Conservation (phyloP, 176 grass and related monocot species). For the Lolium perenne region DNA sequence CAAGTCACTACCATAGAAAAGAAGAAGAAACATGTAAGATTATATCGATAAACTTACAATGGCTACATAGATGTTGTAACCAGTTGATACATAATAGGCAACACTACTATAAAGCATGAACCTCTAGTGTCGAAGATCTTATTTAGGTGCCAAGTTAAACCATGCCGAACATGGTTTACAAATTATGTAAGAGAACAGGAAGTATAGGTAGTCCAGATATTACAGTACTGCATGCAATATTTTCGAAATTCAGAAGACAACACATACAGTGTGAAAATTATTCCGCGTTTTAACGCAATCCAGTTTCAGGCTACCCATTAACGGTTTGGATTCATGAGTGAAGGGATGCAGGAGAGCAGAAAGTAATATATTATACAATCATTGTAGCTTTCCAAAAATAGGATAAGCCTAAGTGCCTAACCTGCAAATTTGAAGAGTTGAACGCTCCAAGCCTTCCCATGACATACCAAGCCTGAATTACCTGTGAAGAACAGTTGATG, state of each 20-base stretch:
- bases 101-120: neutral
- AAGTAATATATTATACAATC: neutral
- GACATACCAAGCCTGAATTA: slow-evolving; percentile 95
- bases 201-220: neutral
- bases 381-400: neutral
- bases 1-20: neutral
- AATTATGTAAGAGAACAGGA: neutral
- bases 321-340: neutral
- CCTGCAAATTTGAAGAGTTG: slow-evolving; percentile 97
- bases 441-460: slow-evolving; percentile 92
- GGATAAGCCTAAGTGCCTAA: slow-evolving; percentile 47
- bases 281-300: neutral
- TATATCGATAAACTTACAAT: neutral
- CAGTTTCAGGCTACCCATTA: neutral
- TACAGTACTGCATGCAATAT: neutral
- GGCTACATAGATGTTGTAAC: slow-evolving; percentile 4
- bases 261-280: neutral
- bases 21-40: neutral
- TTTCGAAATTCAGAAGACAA: neutral
- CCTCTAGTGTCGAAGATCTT: neutral
- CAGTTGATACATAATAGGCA: neutral
- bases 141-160: neutral
- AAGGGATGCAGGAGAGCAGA: neutral
- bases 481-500: slow-evolving; percentile 41
- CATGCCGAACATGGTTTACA: slow-evolving; percentile 14